Conservation (phyloP, 768 basidiomycete species). For the Tulasnella sp. region DNA sequence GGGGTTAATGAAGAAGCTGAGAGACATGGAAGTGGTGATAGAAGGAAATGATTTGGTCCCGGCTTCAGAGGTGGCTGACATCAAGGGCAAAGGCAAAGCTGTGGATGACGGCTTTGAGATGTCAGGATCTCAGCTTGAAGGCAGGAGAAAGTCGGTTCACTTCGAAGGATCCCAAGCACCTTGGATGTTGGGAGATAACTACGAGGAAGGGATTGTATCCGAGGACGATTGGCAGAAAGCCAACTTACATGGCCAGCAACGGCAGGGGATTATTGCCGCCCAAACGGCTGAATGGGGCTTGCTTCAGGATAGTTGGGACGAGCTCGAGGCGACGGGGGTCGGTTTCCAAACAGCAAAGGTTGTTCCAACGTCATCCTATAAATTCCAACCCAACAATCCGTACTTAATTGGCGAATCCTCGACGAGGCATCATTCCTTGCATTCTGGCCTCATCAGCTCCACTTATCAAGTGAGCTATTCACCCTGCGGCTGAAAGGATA, state of each 20-base stretch:
- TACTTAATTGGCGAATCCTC: conserved; percentile 51
- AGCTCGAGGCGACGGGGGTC: conserved; percentile 56
- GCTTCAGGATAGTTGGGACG: conserved; percentile 69
- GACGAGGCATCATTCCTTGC: conserved; percentile 36
- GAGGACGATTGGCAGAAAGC: no score
- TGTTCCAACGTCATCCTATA: conserved; percentile 32
- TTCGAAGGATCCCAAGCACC: conserved; percentile 1
- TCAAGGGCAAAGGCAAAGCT: conserved; percentile 17
- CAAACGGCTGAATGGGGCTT: conserved; percentile 42
- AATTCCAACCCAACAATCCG: conserved; percentile 67
- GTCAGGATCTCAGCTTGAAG: background rate
- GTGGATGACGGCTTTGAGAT: background rate
- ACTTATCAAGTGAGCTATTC: conserved; percentile 31
- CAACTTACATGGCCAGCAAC: no score
- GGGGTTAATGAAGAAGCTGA: conserved; percentile 69
- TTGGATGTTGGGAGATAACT: conserved; percentile 4
- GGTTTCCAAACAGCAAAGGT: conserved; percentile 26
- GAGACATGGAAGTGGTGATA: conserved; percentile 65
- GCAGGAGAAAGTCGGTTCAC: conserved; percentile 4
- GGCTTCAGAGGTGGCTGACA: conserved; percentile 26
- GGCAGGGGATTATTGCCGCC: conserved; percentile 11
- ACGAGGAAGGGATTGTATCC: no score
- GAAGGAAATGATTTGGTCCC: conserved; percentile 67
- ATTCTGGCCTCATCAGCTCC: conserved; percentile 22
- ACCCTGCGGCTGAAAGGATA: no score